A percentile compares a stretch with the other conserved stretches of the same genome.
Evolutionary conservation across 306 rosid genomes (phyloP).

Genomic region (Cicer cuneatum): DNA sequence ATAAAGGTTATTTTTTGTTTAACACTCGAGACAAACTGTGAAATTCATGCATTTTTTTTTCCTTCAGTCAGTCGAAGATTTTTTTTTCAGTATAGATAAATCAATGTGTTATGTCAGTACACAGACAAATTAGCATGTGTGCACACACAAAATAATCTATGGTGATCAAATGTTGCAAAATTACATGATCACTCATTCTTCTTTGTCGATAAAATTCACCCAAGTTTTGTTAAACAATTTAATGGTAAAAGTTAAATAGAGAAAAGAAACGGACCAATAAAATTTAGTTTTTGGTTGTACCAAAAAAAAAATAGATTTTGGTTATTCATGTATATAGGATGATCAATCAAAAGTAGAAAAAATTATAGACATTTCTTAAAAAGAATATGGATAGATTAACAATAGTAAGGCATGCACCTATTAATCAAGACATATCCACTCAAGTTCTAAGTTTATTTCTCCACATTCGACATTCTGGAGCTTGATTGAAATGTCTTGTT

Average conservation of each 20-base stretch:
- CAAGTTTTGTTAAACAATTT: slow-evolving; percentile 19
- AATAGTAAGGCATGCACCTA: slow-evolving; percentile 52
- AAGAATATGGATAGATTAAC: slow-evolving; percentile 19
- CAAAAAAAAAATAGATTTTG: background rate
- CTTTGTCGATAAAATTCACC: background rate
- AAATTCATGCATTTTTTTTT: no score
- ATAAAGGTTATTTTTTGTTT: no score
- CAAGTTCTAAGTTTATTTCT: slow-evolving; percentile 80
- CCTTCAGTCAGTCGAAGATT: no score
- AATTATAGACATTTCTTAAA: slow-evolving; percentile 34
- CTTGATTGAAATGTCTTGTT: slow-evolving; percentile 68
- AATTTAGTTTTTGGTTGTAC: background rate
- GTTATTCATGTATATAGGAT: background rate
- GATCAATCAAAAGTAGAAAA: background rate
- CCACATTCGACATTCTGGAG: slow-evolving; percentile 96
- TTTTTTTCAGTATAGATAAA: no score
- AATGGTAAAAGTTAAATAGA: slow-evolving; percentile 33
- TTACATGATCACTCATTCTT: slow-evolving; percentile 1
- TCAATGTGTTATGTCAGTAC: no score
- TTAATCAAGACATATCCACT: slow-evolving; percentile 84
- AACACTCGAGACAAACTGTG: no score
- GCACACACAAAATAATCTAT: background rate
- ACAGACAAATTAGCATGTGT: background rate
- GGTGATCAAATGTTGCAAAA: background rate
- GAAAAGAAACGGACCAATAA: slow-evolving; percentile 21